Base-by-base conservation (phyloP, 78 protist genomes). In the Cavenderia fasciculata region DNA sequence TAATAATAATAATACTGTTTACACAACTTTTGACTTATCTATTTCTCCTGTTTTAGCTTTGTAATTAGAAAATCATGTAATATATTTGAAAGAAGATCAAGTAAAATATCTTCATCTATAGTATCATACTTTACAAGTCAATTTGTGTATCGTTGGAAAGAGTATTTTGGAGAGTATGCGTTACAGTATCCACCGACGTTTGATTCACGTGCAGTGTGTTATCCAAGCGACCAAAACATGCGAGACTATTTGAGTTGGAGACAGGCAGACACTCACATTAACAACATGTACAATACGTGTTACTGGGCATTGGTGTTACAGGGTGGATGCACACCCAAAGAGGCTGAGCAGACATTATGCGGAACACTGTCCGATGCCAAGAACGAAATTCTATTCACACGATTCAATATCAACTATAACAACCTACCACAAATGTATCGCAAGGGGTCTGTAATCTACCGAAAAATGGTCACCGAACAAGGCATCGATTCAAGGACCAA, bases 171-270 rank as follows among this genome's bases (percentile, higher is more conserved):
- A 31, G 87, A 65, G 7, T 43, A 29, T 23, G 65, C 21, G 47
- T 75, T 95, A 49, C 75, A 65, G 57, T 85, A 88, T 29, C 94
- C 96, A 29, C 99, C 99, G 6, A 41, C 94, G 11, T 97, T 97
- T 54, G 99, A 97, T 63, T 85, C 96, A 5, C 92, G 99, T n/a
- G 63, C 87, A 38, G 96, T 97, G n/a, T 66, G 75, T 54, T 96
- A 96, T 59, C 99, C 99, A 19, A 49, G 96, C 0, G 66, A 61
- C 29, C 57, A 85, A 33, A 93, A 92, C 56, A 0, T 97, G 25
- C 44, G 78, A 59, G 87, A 75, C 63, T 87, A 75, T 54, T 29
- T 87, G 2, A 51, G 63, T 44, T 87, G 90, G 90, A 82, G 90
- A 82, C 89, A 63, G 40, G 85, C 71, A 41, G 77, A 92, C 78